Evolutionary conservation across 768 basidiomycete species (phyloP).

Genomic region (Hirschioporus abietinus): DNA sequence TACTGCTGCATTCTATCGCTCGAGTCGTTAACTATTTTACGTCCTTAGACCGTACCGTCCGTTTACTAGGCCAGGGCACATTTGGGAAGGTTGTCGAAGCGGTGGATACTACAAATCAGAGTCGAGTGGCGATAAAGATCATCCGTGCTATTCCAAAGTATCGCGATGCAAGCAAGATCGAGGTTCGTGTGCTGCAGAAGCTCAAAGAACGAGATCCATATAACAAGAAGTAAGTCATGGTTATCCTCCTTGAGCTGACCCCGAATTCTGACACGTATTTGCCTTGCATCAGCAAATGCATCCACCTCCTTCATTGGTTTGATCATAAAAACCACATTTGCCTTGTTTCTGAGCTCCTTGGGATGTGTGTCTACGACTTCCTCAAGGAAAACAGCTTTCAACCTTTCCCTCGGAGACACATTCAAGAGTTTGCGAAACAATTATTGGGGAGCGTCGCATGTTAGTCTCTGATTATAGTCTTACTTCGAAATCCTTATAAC

Average conservation of each 20-base stretch:
- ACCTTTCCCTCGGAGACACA: slow-evolving; percentile 94
- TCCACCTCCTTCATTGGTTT: slow-evolving; percentile 91
- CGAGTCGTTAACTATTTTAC: slow-evolving; percentile 15
- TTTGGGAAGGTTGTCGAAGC: slow-evolving; percentile 99
- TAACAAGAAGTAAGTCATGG: slow-evolving; percentile 73
- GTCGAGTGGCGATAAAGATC: slow-evolving; percentile 93
- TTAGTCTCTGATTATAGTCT: slow-evolving; percentile 38
- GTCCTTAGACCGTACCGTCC: slow-evolving; percentile 81
- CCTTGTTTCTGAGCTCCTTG: slow-evolving; percentile 90
- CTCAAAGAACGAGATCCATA: slow-evolving; percentile 84
- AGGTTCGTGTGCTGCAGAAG: slow-evolving; percentile 90
- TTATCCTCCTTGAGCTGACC: slow-evolving; percentile 9
- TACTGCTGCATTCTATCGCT: slow-evolving; percentile 7
- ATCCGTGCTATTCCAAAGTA: slow-evolving; percentile 98
- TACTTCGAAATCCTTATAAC: slow-evolving; percentile 16
- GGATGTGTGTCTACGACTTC: slow-evolving; percentile 98
- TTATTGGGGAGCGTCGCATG: slow-evolving; percentile 91
- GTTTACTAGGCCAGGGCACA: slow-evolving; percentile 91
- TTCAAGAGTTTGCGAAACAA: slow-evolving; percentile 92
- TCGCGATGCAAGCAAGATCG: slow-evolving; percentile 97
- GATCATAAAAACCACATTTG: slow-evolving; percentile 98
- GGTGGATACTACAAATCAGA: slow-evolving; percentile 67
- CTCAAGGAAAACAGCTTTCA: slow-evolving; percentile 96
- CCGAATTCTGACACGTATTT: slow-evolving; percentile 18
- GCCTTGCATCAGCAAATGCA: slow-evolving; percentile 75